These are phyloP conservation scores for Fusarium buharicum DNA, from an alignment of 2,329 filamentous ascomycete species.

Conservation along the genomic window DNA sequence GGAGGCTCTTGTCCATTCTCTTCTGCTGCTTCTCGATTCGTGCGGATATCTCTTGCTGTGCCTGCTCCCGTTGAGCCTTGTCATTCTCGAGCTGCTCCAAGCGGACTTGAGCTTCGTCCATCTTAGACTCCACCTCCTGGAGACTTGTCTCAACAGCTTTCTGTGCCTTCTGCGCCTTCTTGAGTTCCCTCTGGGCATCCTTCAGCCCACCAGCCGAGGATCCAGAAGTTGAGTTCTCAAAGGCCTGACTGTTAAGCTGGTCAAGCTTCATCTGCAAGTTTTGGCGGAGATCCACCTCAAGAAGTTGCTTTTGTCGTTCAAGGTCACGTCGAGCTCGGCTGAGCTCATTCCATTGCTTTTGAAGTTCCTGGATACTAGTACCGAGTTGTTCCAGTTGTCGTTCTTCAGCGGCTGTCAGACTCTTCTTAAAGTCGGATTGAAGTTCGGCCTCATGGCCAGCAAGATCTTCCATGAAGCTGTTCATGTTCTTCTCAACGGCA, in stretches of 20 bases:
- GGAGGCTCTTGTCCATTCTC: slow-evolving; percentile 89
- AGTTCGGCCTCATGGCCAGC: slow-evolving; percentile 83
- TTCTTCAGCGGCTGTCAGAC: slow-evolving; percentile 84
- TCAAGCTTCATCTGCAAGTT: slow-evolving; percentile 89
- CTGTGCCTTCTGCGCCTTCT: slow-evolving; percentile 77
- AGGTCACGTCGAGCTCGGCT: slow-evolving; percentile 79
- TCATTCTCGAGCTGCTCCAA: slow-evolving; percentile 66
- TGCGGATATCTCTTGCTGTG: slow-evolving; percentile 78
- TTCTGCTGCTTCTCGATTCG: slow-evolving; percentile 88
- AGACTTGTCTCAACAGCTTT: slow-evolving; percentile 75
- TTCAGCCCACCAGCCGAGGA: slow-evolving; percentile 74
- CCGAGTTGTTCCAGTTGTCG: slow-evolving; percentile 78
- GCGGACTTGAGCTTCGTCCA: slow-evolving; percentile 64
- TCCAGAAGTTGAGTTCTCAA: slow-evolving; percentile 71
- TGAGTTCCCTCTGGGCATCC: slow-evolving; percentile 83
- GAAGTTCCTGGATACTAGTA: slow-evolving; percentile 75
- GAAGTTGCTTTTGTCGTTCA: slow-evolving; percentile 80
- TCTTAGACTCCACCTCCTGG: slow-evolving; percentile 76
- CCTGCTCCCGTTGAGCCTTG: slow-evolving; percentile 73
- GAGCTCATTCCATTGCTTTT: slow-evolving; percentile 79
- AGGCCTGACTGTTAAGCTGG: slow-evolving; percentile 80
- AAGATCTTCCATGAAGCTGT: slow-evolving; percentile 79
- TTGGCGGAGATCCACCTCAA: slow-evolving; percentile 89
- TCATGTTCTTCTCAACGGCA: slow-evolving; percentile 78
- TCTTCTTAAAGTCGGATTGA: slow-evolving; percentile 90